Evolutionary conservation across 78 protist genomes (phyloP), one percentile per base, ranked within the genome.

Genomic region (Mantamonas sphyraenae): DNA sequence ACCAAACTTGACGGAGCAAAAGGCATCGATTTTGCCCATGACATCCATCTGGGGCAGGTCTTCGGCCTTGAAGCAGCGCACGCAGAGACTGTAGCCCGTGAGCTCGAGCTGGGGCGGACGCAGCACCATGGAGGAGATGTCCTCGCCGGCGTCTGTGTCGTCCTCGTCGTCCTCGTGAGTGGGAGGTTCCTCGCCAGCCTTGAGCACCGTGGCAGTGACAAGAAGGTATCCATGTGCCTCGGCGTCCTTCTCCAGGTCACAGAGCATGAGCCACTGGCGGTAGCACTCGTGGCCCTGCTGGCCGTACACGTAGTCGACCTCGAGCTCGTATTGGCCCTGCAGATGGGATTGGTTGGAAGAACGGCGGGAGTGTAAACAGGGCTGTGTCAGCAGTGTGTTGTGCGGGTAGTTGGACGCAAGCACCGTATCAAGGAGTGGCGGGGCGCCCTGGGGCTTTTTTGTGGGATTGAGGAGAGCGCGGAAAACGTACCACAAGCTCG

Each of bases 401-500:
- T n/a, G n/a, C n/a, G n/a, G n/a, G n/a, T n/a, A n/a, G n/a, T n/a
- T n/a, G n/a, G n/a, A n/a, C n/a, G n/a, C n/a, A n/a, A n/a, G n/a
- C n/a, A n/a, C n/a, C n/a, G n/a, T n/a, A n/a, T n/a, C n/a, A n/a
- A n/a, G n/a, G n/a, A n/a, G n/a, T n/a, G n/a, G n/a, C n/a, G n/a
- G n/a, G n/a, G n/a, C n/a, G n/a, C n/a, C n/a, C n/a, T n/a, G n/a
- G n/a, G n/a, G n/a, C n/a, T n/a, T n/a, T n/a, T n/a, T n/a, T n/a
- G n/a, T n/a, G n/a, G n/a, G n/a, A n/a, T n/a, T n/a, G n/a, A n/a
- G n/a, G n/a, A n/a, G n/a, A n/a, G n/a, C n/a, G n/a, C n/a, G n/a
- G n/a, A n/a, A n/a, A n/a, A n/a, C n/a, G n/a, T n/a, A n/a, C 80
- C 4, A 76, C 70, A 9, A 76, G 64, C 14, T 68, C 80, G 33